phyloP scores from a whole-genome alignment of 1,139 yeast species.

The Sugiyamaella neomexicana region DNA sequence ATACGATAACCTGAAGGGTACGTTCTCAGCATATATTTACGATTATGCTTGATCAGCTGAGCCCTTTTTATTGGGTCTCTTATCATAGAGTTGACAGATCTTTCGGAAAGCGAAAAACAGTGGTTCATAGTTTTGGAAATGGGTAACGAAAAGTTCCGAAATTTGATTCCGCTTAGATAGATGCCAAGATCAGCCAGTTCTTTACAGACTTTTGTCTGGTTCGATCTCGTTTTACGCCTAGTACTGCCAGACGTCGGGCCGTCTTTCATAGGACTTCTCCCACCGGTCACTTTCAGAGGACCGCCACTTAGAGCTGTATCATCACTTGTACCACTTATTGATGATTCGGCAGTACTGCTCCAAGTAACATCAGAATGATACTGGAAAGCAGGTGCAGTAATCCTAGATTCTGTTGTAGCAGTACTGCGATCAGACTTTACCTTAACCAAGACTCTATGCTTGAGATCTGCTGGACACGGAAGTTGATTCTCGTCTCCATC shows the following conservation, averaged over 20 bases:
- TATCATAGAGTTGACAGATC: constrained; percentile 59
- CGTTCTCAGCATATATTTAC: constrained; percentile 71
- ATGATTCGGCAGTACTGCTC: constrained; percentile 16
- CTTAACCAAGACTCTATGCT: constrained; percentile 69
- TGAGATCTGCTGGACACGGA: constrained; percentile 73
- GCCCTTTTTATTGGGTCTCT: constrained; percentile 57
- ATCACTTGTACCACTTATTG: constrained; percentile 18
- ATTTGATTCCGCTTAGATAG: constrained; percentile 71
- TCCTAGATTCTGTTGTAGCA: not conserved
- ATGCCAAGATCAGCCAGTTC: constrained; percentile 64
- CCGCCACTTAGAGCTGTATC: constrained; percentile 7
- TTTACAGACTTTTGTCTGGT: constrained; percentile 43
- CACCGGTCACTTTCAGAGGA: not conserved
- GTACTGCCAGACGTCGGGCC: constrained; percentile 1
- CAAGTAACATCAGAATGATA: constrained; percentile 10
- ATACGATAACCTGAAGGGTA: constrained; percentile 83
- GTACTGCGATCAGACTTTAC: constrained; percentile 50
- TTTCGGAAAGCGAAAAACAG: constrained; percentile 83
- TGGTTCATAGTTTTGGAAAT: constrained; percentile 81
- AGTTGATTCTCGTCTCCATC: constrained; percentile 38
- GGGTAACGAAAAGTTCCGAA: constrained; percentile 79
- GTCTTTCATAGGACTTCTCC: constrained; percentile 11
- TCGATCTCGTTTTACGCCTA: constrained; percentile 31
- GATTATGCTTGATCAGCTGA: constrained; percentile 70
- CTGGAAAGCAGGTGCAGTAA: not conserved